These are phyloP conservation scores for Fusarium pseudoanthophilum DNA, from an alignment of 2,329 filamentous ascomycete genomes.

Conservation along the genomic window DNA sequence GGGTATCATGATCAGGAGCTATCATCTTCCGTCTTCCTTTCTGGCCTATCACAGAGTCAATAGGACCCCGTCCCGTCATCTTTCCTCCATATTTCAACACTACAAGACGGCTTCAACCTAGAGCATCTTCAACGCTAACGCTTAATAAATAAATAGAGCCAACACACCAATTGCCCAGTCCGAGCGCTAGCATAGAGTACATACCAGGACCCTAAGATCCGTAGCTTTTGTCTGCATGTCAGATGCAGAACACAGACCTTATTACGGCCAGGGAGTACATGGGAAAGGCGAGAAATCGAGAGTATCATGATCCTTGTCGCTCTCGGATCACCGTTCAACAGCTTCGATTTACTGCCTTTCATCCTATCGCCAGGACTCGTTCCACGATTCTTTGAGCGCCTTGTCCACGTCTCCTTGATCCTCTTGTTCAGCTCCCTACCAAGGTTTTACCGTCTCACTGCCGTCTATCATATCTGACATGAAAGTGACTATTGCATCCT, in stretches of 20 bases:
- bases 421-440: not conserved
- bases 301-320: slow-evolving; percentile 16
- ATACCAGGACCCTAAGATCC: slow-evolving; percentile 2
- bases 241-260: slow-evolving; percentile 30
- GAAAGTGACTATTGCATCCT: slow-evolving; percentile 18
- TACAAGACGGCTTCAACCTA: not conserved
- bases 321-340: not conserved
- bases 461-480: slow-evolving; percentile 14
- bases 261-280: slow-evolving; percentile 5
- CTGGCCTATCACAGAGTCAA: not conserved
- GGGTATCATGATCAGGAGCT: not conserved
- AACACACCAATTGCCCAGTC: slow-evolving; percentile 4
- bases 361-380: not conserved
- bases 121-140: slow-evolving; percentile 10
- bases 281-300: slow-evolving; percentile 10
- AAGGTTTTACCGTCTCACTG: slow-evolving; percentile 11
- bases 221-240: slow-evolving; percentile 20
- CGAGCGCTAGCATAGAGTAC: slow-evolving; percentile 15
- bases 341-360: slow-evolving; percentile 2
- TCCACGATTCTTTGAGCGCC: not conserved
- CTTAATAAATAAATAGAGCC: not conserved
- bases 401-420: not conserved
- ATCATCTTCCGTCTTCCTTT: not conserved
- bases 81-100: not conserved
- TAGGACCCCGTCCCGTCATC: not conserved